Base-by-base conservation (phyloP, 1,284 basidiomycete species). In the Apiotrichum sp. region DNA sequence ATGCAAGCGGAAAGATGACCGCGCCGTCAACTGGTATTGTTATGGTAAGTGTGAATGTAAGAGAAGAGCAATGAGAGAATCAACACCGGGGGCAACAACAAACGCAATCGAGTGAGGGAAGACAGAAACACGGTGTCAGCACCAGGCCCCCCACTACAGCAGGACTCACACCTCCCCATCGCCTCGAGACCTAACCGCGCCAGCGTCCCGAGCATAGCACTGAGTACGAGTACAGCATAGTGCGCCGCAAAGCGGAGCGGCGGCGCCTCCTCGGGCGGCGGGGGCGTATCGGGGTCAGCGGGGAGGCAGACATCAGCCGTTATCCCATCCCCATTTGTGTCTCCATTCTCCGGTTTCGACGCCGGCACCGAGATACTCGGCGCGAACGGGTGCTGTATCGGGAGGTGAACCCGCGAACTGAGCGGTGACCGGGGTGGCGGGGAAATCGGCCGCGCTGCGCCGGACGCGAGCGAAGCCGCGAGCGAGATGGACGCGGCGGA, bases 1-100 rank as follows among this genome's bases (percentile, higher is more conserved):
- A 98, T 1, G 89, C 84, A 35, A 97, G 78, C 1, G 89, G 81
- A 65, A 90, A 95, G 8, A 97, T 85, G 62, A 84, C 82, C 49
- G 82, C 72, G 2, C 89, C 91, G 41, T 74, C 70, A 55, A 74
- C 73, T 75, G 51, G 8, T 29, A 29, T 29, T 3, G 29, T 29
- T 29, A 3, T 29, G 29, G 29, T 29, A 29, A 29, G 29, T 29
- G 29, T 29, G 29, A 29, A 29, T 29, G 29, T 29, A 3, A 29
- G 29, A 29, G 38, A 40, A 53, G 53, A 33, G 7, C 3, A 31
- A 44, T 38, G 10, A 14, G 10, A 38, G 36, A 9, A 3, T 14
- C 36, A 14, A 14, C 10, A 38, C 2, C 10, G 36, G 4, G 36
- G 36, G 29, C 29, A 29, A 29, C 29, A 29, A 29, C 29, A 29